Evolutionary conservation across 2,329 filamentous ascomycete genomes (phyloP).

Genomic region (Diaporthe velutina): DNA sequence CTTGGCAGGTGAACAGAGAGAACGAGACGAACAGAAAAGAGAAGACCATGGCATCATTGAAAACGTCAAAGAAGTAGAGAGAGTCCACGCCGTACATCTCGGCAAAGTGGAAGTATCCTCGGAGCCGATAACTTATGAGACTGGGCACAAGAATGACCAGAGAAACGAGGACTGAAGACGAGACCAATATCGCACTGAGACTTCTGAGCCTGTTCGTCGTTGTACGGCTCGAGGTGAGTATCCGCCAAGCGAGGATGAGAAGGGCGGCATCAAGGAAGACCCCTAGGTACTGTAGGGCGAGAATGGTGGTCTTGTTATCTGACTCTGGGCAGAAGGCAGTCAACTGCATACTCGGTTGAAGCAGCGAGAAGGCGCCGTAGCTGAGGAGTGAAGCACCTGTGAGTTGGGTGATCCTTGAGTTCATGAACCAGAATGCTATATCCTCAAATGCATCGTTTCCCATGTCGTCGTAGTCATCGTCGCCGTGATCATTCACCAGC

Average conservation of each 20-base stretch:
- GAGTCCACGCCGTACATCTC: slow-evolving; percentile 50
- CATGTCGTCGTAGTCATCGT: slow-evolving; percentile 60
- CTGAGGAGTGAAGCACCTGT: slow-evolving; percentile 55
- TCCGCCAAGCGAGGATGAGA: slow-evolving; percentile 63
- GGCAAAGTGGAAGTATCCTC: slow-evolving; percentile 27
- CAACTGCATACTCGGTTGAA: slow-evolving; percentile 56
- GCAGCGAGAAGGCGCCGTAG: slow-evolving; percentile 57
- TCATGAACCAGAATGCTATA: slow-evolving; percentile 59
- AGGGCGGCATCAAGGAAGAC: slow-evolving; percentile 61
- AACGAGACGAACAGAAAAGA: slow-evolving; percentile 59
- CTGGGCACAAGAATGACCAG: slow-evolving; percentile 55
- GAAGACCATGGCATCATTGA: slow-evolving; percentile 62
- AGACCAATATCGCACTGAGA: slow-evolving; percentile 57
- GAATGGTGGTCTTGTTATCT: slow-evolving; percentile 53
- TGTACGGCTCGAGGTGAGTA: slow-evolving; percentile 64
- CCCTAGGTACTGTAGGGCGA: slow-evolving; percentile 59
- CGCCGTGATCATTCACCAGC: slow-evolving; percentile 47
- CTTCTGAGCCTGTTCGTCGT: slow-evolving; percentile 60
- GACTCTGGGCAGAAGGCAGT: slow-evolving; percentile 64
- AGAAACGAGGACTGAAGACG: slow-evolving; percentile 54
- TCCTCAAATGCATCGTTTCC: slow-evolving; percentile 63
- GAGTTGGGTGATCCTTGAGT: slow-evolving; percentile 55
- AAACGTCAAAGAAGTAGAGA: slow-evolving; percentile 62
- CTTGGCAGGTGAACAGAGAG: slow-evolving; percentile 61
- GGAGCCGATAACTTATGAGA: slow-evolving; percentile 43